Base-by-base conservation (phyloP, 345 rosid species). In the Eutrema yunnanense region DNA sequence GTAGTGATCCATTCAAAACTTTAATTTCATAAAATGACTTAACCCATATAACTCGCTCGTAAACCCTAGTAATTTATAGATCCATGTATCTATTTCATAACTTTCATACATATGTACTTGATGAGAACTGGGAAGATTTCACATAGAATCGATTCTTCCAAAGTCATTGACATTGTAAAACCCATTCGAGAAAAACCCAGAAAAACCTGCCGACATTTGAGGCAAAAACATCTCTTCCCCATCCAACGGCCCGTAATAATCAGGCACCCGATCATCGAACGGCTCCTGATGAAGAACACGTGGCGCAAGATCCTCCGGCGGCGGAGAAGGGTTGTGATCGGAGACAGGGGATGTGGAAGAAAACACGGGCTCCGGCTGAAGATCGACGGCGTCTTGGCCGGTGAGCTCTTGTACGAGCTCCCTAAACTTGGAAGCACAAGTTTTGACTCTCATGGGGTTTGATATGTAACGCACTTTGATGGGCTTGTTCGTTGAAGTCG, bases 401-500 rank as follows among this genome's bases (percentile, higher is more conserved):
- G 97, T 92, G 63, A 92, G 97, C 54, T 89, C 88, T 73, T 92
- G 96, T 5, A 92, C 97, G 26, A 86, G 77, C 67, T 88, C 94
- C 73, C 97, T 83, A 16, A 92, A 92, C 56, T 86, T 73, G 0
- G 97, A 82, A 3, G 96, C 94, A 53, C 87, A 83, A 8, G 89
- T 86, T 51, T 80, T 36, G n/a, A 92, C 84, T 80, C 79, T 92
- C 92, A 89, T 82, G 29, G 97, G 96, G 73, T 79, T 89, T 0
- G 94, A 92, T 26, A 92, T 92, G 81, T 92, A 87, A 56, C 89
- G 90, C 33, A 92, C 92, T 78, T 89, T 92, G 75, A 92, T 61
- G 22, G 65, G 41, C 62, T 78, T 78, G 53, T 36, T 76, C 1
- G 33, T 53, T 36, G 69, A 33, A 10, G 32, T 4, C 40, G 33